A percentile compares a stretch with the other conserved stretches of the same genome.
Evolutionary conservation across 2,329 filamentous ascomycete species (phyloP).

Genomic region (Scedosporium boydii): DNA sequence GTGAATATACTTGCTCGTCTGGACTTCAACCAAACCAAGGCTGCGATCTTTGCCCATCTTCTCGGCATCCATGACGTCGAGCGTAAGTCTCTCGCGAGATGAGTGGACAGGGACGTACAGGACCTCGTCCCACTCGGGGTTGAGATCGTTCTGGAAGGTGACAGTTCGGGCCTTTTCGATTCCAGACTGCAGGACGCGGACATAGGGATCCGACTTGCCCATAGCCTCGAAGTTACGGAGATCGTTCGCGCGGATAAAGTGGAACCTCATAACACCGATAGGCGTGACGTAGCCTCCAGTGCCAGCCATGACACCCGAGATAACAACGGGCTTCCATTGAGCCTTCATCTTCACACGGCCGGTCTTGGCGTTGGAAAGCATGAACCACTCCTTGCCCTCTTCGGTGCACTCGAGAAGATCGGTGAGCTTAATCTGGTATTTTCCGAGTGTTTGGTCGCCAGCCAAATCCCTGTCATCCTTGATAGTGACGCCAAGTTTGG

Average conservation of each 20-base stretch:
- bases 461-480: constrained; percentile 89
- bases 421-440: constrained; percentile 90
- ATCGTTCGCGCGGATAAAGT: constrained; percentile 74
- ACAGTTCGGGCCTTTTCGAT: constrained; percentile 88
- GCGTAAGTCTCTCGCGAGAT: constrained; percentile 66
- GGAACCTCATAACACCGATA: constrained; percentile 88
- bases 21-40: constrained; percentile 71
- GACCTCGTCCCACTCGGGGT: constrained; percentile 92
- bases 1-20: constrained; percentile 66
- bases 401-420: constrained; percentile 86
- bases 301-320: constrained; percentile 66
- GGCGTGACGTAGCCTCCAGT: constrained; percentile 87
- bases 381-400: constrained; percentile 95
- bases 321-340: constrained; percentile 89
- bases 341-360: constrained; percentile 85
- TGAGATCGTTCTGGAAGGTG: constrained; percentile 90
- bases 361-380: constrained; percentile 67
- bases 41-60: constrained; percentile 84
- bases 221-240: constrained; percentile 90
- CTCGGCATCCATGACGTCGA: constrained; percentile 97
- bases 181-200: constrained; percentile 77
- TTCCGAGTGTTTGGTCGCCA: constrained; percentile 76
- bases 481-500: constrained; percentile 82
- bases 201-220: constrained; percentile 95
- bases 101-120: constrained; percentile 89